These are phyloP conservation scores for Spathaspora gorwiae DNA, from an alignment of 805 yeast genomes.

Conservation along the genomic window DNA sequence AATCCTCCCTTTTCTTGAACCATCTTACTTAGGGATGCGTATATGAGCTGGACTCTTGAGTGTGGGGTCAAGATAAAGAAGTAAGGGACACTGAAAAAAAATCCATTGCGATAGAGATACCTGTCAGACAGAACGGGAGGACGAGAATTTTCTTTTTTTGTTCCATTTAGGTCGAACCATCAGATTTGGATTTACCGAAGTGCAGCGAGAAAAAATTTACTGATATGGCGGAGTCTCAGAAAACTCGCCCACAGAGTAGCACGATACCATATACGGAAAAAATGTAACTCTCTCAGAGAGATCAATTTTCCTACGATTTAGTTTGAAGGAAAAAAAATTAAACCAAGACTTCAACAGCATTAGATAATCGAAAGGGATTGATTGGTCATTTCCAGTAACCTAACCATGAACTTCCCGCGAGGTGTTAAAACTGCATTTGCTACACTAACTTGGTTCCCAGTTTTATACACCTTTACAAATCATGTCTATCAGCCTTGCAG, in stretches of 20 bases:
- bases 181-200: too few species aligned
- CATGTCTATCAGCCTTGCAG: conserved; percentile 70
- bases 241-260: too few species aligned
- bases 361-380: not conserved
- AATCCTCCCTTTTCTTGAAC: conserved; percentile 9
- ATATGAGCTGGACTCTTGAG: not conserved
- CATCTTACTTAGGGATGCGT: not conserved
- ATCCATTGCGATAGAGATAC: too few species aligned
- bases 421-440: conserved; percentile 21
- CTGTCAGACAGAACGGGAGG: too few species aligned
- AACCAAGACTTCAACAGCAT: not conserved
- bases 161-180: too few species aligned
- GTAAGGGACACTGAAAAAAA: too few species aligned
- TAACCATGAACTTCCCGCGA: conserved; percentile 3
- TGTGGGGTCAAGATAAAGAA: not conserved
- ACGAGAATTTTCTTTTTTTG: too few species aligned
- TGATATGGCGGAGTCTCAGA: too few species aligned
- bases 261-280: too few species aligned
- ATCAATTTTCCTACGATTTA: too few species aligned
- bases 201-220: too few species aligned
- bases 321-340: not conserved
- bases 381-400: not conserved
- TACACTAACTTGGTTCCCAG: conserved; percentile 70
- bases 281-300: too few species aligned
- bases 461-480: conserved; percentile 60